Base-by-base conservation (phyloP, 1,139 yeast species). In the Schwanniomyces etchellsii region DNA sequence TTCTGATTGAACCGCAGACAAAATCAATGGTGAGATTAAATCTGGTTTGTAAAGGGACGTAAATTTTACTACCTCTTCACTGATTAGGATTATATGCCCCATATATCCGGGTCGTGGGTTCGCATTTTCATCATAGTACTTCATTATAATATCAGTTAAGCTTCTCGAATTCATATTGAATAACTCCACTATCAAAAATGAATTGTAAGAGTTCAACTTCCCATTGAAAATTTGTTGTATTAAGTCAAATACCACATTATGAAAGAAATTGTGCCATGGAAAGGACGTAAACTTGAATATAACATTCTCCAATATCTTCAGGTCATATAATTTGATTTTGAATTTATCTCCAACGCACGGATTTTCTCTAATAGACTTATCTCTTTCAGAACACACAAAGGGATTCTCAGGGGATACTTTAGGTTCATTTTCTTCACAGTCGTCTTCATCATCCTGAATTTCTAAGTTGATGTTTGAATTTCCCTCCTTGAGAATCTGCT, bases 181-280 rank as follows among this genome's bases (percentile, higher is more conserved):
- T 21, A 68, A 45, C 29, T 66, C 70, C 22, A 66, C 68, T 28
- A 68, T 67, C 35, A 68, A 52, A 33, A 67, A 68, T 1, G 73
- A 66, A 36, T 68, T 68, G 42, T 65, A 68, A 3, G 72, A 65
- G 37, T 66, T 66, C 34, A 68, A 52, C 36, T 68, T 68, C 3
- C 73, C 74, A 44, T 67, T 67, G 42, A 68, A 67, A 5, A 67
- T 63, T 38, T 67, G 74, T 39, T 68, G 74, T 14, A 67, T 55
- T 35, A 68, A 49, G 42, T 68, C 74, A 50, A 68, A 68, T 5
- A 68, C 72, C 14, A 68, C 74, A 41, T 68, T 68, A 40, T 68
- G 74, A 47, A 66, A 68, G 43, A 68, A 67, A 34, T 68, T 68
- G 35, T 67, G 69, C 72, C 73, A 68, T 4, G 71, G 67, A 39